Percentiles rank a stretch among this genome's conserved stretches.
Conservation (phyloP, 2,329 filamentous ascomycete genomes). For the Hypomyces perniciosus region DNA sequence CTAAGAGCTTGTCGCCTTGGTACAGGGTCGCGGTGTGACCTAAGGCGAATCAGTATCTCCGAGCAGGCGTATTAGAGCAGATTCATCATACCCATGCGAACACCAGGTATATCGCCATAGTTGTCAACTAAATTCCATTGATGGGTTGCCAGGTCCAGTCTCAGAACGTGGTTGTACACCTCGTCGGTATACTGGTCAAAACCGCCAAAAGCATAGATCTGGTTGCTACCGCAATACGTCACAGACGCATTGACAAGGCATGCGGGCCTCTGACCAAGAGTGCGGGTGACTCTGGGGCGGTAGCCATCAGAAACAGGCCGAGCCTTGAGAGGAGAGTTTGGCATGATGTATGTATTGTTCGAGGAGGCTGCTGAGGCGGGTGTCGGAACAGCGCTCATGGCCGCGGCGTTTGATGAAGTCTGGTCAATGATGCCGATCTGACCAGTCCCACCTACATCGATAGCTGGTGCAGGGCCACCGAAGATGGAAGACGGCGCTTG, state of each 20-base stretch:
- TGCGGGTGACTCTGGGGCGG: conserved; percentile 75
- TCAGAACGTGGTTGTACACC: conserved; percentile 95
- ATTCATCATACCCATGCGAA: conserved; percentile 89
- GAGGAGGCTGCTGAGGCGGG: conserved; percentile 18
- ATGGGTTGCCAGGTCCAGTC: conserved; percentile 76
- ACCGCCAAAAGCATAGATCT: conserved; percentile 96
- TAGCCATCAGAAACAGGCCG: conserved; percentile 65
- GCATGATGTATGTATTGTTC: conserved; percentile 88
- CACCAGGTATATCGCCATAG: conserved; percentile 94
- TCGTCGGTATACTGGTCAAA: conserved; percentile 99
- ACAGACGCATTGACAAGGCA: conserved; percentile 97
- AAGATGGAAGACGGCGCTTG: conserved; percentile 41
- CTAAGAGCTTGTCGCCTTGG: conserved; percentile 88
- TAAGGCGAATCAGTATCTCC: conserved; percentile 29
- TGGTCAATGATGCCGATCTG: conserved; percentile 23
- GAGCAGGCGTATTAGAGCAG: not conserved
- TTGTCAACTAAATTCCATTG: conserved; percentile 97
- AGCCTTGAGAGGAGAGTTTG: conserved; percentile 69
- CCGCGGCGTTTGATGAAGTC: conserved; percentile 21
- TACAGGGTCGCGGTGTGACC: conserved; percentile 93
- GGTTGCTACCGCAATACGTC: conserved; percentile 96
- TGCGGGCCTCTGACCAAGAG: conserved; percentile 74
- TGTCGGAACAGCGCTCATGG: conserved; percentile 19
- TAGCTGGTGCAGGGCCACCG: conserved; percentile 30
- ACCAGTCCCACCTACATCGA: conserved; percentile 21